A percentile compares a stretch with the other conserved stretches of the same genome.
Conservation (phyloP, 1,284 basidiomycete species). For the Exobasidium rhododendri region DNA sequence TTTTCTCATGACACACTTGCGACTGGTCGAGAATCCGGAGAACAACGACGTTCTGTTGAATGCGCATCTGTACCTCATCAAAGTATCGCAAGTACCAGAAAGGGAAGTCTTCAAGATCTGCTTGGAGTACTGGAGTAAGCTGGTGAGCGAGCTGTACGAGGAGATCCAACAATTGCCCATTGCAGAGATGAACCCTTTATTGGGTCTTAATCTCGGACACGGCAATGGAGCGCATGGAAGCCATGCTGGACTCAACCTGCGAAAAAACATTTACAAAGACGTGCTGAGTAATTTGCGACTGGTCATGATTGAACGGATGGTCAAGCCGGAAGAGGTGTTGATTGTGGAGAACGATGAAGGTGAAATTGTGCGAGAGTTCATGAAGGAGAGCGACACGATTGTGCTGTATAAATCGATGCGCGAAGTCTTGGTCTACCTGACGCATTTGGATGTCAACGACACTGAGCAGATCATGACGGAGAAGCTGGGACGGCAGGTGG, state of each 20-base stretch:
- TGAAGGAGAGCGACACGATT: conserved; percentile 99
- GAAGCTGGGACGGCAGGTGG: conserved; percentile 94
- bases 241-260: conserved; percentile 58
- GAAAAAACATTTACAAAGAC: conserved; percentile 85
- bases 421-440: conserved; percentile 86
- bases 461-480: conserved; percentile 86
- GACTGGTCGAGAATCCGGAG: conserved; percentile 83
- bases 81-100: conserved; percentile 96
- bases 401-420: conserved; percentile 99
- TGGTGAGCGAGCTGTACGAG: conserved; percentile 94
- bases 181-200: conserved; percentile 86
- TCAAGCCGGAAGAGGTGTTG: conserved; percentile 97
- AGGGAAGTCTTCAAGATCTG: conserved; percentile 99
- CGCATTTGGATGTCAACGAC: conserved; percentile 91
- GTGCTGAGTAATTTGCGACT: conserved; percentile 90
- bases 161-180: conserved; percentile 90
- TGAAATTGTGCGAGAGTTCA: conserved; percentile 97
- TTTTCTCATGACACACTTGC: conserved; percentile 80
- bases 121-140: conserved; percentile 96
- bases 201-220: conserved; percentile 71
- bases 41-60: conserved; percentile 80
- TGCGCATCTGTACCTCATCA: conserved; percentile 94
- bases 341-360: conserved; percentile 99
- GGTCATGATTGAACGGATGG: conserved; percentile 99
- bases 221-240: conserved; percentile 45